Base-by-base conservation (phyloP, 140 eudicot species). In the Oenanthe javanica region DNA sequence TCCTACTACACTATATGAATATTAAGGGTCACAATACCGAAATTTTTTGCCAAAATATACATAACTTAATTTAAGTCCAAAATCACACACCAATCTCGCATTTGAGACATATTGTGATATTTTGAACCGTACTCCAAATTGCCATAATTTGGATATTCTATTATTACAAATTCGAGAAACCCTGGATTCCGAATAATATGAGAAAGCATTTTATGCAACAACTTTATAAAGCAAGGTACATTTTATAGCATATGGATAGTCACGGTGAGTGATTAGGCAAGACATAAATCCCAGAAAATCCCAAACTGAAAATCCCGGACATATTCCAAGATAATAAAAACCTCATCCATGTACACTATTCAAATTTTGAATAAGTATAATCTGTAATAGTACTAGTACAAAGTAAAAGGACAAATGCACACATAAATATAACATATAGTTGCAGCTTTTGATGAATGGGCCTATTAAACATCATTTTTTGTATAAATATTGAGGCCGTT, bases 381-480 rank as follows among this genome's bases (percentile, higher is more conserved):
- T 16, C 15, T 7, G 16, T 45, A 10, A 31, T 57, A 57, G 66
- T 16, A 57, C 16, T 57, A 19, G 66, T 18, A 70, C 16, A 45
- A 31, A 72, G 23, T 70, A 11, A 47, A 75, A 23, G 25, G 63
- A 75, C 78, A 75, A 31, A 31, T 31, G 31, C 31, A 31, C 0
- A 31, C 31, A 31, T 31, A 31, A 31, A 31, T 0, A 31, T 31
- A 31, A 31, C 31, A 31, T 31, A 31, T 31, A 31, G 31, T 31
- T 31, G 31, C 78, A 75, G 61, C 78, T 75, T 75, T 75, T 84
- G 40, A 0, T 64, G 72, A 66, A 40, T 49, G n/a, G 78, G 78
- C 63, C 23, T 74, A 45, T 43, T 73, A 52, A 72, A 18, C 52
- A 21, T 73, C 55, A 19, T 45, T 43, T 73, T n/a, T 21, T 43